phyloP scores from a whole-genome alignment of 2,329 filamentous ascomycete genomes.

The Pyricularia sp. region DNA sequence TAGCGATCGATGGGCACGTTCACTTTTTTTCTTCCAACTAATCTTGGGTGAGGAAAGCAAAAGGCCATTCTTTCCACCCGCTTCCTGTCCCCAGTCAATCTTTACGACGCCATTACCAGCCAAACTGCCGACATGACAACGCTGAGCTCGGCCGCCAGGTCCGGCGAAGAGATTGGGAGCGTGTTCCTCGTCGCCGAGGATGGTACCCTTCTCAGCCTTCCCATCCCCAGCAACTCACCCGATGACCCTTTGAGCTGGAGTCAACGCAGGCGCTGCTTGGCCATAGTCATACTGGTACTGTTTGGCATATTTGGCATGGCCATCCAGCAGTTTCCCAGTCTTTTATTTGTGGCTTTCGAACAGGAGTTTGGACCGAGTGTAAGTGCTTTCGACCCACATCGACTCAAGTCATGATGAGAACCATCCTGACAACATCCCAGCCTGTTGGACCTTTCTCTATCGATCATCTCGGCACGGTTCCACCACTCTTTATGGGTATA shows the following conservation, averaged over 20 bases:
- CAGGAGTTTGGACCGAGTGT: constrained; percentile 15
- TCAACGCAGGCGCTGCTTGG: constrained; percentile 10
- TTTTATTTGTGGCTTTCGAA: constrained; percentile 12
- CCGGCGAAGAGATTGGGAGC: constrained; percentile 10
- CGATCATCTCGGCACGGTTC: constrained; percentile 17
- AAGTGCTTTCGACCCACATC: background rate
- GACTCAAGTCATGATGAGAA: background rate
- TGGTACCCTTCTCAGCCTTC: constrained; percentile 19
- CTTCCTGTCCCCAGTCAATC: background rate
- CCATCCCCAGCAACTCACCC: constrained; percentile 20
- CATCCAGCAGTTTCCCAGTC: constrained; percentile 14
- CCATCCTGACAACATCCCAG: constrained; percentile 7
- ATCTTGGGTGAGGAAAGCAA: background rate
- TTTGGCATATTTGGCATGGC: constrained; percentile 14
- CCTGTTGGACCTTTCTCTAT: constrained; percentile 15
- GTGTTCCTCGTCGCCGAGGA: constrained; percentile 23
- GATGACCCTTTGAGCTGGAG: constrained; percentile 21
- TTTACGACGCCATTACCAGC: background rate
- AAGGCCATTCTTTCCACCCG: background rate
- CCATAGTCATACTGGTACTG: constrained; percentile 11
- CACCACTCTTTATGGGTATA: constrained; percentile 23
- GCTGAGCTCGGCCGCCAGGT: background rate
- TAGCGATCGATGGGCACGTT: background rate
- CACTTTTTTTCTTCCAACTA: background rate
- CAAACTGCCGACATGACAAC: background rate